Base-by-base conservation (phyloP, 129 eudicot genomes). In the Flaveria linearis region DNA sequence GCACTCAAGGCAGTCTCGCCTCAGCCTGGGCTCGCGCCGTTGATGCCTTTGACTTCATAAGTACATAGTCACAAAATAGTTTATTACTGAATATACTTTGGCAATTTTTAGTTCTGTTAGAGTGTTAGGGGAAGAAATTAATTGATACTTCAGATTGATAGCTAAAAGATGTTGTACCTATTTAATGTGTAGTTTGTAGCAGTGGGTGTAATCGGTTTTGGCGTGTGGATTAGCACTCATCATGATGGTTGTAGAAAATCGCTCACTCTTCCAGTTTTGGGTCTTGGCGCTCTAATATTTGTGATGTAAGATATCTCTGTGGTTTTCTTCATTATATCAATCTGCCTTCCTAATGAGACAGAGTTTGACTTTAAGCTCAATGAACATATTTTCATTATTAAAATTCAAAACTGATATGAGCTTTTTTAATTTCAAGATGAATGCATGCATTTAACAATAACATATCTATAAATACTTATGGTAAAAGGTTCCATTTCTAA, bases 181-280 rank as follows among this genome's bases (percentile, higher is more conserved):
- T 43, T 56, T 26, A 41, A 41, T 28, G 22, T 77, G 74, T 86
- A 93, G 97, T 82, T 93, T n/a, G 82, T 91, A 84, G 97, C 96
- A 42, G 83, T 91, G 51, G 88, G 82, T 76, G 97, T 93, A 16
- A 60, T 93, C 0, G 91, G n/a, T 78, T 93, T 91, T 82, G 98
- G 97, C 43, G 84, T 90, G 84, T 93, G 98, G 98, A 84, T 93
- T 89, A 87, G 93, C 82, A 73, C 81, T 73, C 88, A 93, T 75
- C 90, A 89, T 11, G 98, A 93, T 68, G 88, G 86, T 66, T 90
- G 98, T 83, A 80, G 96, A 76, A 93, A 84, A 57, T 85, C 98
- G 13, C 97, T 90, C 78, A 91, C 98, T 74, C 87, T 93, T 67
- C 98, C 98, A 1, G 88, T 93, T 78, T 74, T 93, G 63, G 96